Conservation (phyloP, 176 grass and related monocot species). For the Oryza punctata region DNA sequence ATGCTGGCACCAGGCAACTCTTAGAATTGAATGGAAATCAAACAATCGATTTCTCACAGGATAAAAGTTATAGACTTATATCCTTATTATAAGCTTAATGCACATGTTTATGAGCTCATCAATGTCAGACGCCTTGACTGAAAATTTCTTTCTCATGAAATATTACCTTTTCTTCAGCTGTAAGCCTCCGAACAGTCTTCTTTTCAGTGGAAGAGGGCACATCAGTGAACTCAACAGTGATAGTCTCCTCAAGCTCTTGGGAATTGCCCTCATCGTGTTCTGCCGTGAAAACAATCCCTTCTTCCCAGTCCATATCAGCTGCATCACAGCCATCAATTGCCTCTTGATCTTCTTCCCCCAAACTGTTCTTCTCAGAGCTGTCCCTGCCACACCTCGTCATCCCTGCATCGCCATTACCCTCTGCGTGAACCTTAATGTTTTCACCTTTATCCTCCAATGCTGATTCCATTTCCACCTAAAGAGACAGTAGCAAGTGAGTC, state of each 20-base stretch:
- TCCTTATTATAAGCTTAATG: neutral
- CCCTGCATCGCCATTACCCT: conserved; percentile 10
- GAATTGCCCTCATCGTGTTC: conserved; percentile 51
- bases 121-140: neutral
- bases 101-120: neutral
- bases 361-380: conserved; percentile 27
- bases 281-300: conserved; percentile 56
- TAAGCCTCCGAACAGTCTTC: conserved; percentile 63
- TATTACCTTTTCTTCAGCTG: conserved; percentile 78
- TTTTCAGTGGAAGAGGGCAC: conserved; percentile 59
- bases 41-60: too few relatives aligned
- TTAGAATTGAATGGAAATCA: neutral
- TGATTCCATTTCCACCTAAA: conserved; percentile 38
- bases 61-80: neutral
- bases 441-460: conserved; percentile 34
- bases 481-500: neutral
- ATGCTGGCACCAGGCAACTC: neutral
- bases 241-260: conserved; percentile 52
- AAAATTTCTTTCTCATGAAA: conserved; percentile 3
- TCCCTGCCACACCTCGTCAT: conserved; percentile 16
- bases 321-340: too few relatives aligned
- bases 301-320: conserved; percentile 89
- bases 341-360: conserved; percentile 19
- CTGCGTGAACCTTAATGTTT: conserved; percentile 34
- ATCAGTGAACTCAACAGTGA: conserved; percentile 86